phyloP scores from a whole-genome alignment of 2,329 filamentous ascomycete genomes.

The Colletotrichum godetiae region DNA sequence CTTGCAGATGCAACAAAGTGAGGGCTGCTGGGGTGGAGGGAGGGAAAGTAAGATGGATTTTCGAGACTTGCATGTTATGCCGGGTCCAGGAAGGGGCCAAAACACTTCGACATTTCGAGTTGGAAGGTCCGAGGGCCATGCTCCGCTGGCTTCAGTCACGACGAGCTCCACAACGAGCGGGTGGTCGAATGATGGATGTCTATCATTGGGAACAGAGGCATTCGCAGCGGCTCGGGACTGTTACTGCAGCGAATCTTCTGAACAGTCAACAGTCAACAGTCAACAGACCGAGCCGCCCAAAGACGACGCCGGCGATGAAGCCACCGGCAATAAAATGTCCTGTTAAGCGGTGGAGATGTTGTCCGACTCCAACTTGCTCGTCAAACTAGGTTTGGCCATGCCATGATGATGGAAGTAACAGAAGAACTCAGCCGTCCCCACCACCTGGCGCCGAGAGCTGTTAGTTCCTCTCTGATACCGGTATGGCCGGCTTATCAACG shows the following conservation, averaged over 20 bases:
- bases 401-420: not conserved
- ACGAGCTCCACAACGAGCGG: not conserved
- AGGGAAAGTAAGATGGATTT: not conserved
- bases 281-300: not conserved
- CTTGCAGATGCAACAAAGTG: slow-evolving; percentile 13
- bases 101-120: not conserved
- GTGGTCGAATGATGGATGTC: no score
- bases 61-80: slow-evolving; percentile 14
- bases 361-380: not conserved
- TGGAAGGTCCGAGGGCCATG: no score
- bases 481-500: slow-evolving; percentile 16
- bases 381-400: slow-evolving; percentile 1
- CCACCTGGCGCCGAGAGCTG: not conserved
- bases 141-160: no score
- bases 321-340: not conserved
- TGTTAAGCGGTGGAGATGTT: slow-evolving; percentile 7
- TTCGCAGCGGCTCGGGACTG: not conserved
- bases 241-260: slow-evolving; percentile 27
- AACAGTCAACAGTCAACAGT: not conserved
- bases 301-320: slow-evolving; percentile 1
- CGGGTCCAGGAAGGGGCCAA: slow-evolving; percentile 8
- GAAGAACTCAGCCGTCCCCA: slow-evolving; percentile 8
- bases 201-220: not conserved
- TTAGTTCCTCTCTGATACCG: slow-evolving; percentile 23
- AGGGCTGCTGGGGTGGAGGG: slow-evolving; percentile 2